A percentile compares a stretch with the other conserved stretches of the same genome.
These are phyloP conservation scores for Sclerotinia trifoliorum DNA, from an alignment of 2,329 filamentous ascomycete genomes.

Conservation along the genomic window DNA sequence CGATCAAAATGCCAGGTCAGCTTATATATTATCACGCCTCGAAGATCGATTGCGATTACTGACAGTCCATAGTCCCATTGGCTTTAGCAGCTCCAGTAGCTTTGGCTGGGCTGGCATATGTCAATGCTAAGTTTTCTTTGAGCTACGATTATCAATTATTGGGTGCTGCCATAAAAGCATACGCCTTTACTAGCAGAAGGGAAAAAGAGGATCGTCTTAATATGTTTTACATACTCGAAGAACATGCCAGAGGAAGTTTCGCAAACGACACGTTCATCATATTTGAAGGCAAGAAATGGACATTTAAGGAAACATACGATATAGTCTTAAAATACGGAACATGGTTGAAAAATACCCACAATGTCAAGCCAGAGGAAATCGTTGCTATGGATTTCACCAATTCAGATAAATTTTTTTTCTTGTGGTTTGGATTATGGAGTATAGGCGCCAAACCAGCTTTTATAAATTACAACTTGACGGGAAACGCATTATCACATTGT, in stretches of 20 bases:
- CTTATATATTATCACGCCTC: neutral
- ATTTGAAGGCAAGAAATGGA: constrained; percentile 67
- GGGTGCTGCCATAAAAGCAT: constrained; percentile 50
- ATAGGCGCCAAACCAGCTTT: constrained; percentile 81
- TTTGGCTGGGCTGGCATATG: constrained; percentile 68
- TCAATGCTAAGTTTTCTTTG: constrained; percentile 69
- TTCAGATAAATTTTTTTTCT: constrained; percentile 71
- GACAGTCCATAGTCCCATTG: constrained; percentile 48
- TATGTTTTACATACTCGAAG: constrained; percentile 73
- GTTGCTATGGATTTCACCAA: constrained; percentile 82
- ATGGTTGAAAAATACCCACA: constrained; percentile 66
- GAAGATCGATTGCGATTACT: neutral
- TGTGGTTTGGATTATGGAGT: constrained; percentile 75
- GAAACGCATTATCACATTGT: constrained; percentile 71
- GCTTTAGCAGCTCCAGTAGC: constrained; percentile 58
- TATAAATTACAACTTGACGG: constrained; percentile 81
- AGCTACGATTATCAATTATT: constrained; percentile 65
- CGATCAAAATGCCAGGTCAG: constrained; percentile 33
- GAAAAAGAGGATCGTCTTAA: constrained; percentile 62
- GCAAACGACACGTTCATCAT: constrained; percentile 61
- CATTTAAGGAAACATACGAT: constrained; percentile 74
- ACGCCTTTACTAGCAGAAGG: constrained; percentile 46
- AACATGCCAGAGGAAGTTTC: constrained; percentile 54
- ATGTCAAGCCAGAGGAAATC: constrained; percentile 68
- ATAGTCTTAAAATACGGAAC: constrained; percentile 67